Base-by-base conservation (phyloP, 2,329 filamentous ascomycete genomes). In the Alternaria gansuensis region DNA sequence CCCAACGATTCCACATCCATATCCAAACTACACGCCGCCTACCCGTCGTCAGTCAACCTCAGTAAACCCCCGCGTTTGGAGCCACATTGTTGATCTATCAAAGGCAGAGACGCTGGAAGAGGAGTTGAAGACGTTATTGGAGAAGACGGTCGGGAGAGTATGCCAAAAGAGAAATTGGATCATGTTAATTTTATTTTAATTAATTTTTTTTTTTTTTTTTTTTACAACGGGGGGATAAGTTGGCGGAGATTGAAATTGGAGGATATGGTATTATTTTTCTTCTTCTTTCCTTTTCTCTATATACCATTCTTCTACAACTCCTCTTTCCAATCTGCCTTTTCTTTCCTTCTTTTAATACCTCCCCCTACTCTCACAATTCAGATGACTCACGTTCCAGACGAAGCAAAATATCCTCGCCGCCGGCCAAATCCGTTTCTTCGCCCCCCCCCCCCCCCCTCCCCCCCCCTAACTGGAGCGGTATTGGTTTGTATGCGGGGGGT, bases 171-270 rank as follows among this genome's bases (percentile, higher is more conserved):
- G 9, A 75, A 76, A 7, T 65, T 87, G 21, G 82, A 88, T 64
- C 86, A 88, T 65, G 79, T 88, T 26, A 76, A 86, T 37, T 84
- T 81, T 75, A 87, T 85, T 0, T 86, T 86, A 0, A n/a, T n/a
- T n/a, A n/a, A n/a, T n/a, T n/a, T n/a, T n/a, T n/a, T n/a, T n/a
- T n/a, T n/a, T n/a, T n/a, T n/a, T n/a, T n/a, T n/a, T n/a, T n/a
- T n/a, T n/a, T n/a, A n/a, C n/a, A n/a, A n/a, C n/a, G n/a, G n/a
- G 86, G 82, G 11, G 82, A 84, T 59, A 61, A 76, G 2, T 70
- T 85, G 10, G 74, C 76, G 2, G 68, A 76, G 8, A 70, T 76
- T 9, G 70, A 77, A 77, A 3, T 63, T 88, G 3, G 54, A 69
- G 4, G 79, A 82, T 0, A 64, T 83, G 24, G 51, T 54, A 45